Conservation (phyloP, 768 basidiomycete genomes). For the Agrocybe praecox region DNA sequence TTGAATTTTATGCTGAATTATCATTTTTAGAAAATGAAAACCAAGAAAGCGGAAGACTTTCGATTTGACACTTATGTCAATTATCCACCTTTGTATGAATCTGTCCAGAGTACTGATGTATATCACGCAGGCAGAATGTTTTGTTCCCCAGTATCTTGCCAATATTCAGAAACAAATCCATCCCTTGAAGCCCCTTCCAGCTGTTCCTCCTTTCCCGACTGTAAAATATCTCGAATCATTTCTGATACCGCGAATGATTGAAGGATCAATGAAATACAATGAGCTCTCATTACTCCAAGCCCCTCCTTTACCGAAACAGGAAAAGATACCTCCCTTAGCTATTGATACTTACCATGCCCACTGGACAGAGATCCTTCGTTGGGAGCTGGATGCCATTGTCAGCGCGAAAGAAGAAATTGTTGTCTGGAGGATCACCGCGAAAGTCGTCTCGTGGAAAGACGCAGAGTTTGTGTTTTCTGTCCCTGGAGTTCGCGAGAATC, state of each 20-base stretch:
- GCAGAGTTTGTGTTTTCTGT: conserved; percentile 40
- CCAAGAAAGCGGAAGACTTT: conserved; percentile 25
- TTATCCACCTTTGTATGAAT: neutral
- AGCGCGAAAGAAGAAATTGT: conserved; percentile 45
- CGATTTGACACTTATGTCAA: conserved; percentile 50
- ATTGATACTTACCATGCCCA: conserved; percentile 37
- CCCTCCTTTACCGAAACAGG: conserved; percentile 25
- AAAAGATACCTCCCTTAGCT: conserved; percentile 24
- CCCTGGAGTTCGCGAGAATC: conserved; percentile 42
- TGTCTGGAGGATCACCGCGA: conserved; percentile 40
- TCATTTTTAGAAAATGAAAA: conserved; percentile 10
- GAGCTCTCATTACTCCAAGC: conserved; percentile 28
- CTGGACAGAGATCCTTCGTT: conserved; percentile 43
- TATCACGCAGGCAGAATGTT: conserved; percentile 43
- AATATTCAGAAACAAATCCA: conserved; percentile 50
- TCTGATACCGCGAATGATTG: conserved; percentile 38
- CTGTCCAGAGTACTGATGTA: neutral
- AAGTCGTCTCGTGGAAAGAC: conserved; percentile 36
- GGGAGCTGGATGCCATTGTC: conserved; percentile 46
- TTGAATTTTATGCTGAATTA: neutral
- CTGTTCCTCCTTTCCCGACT: conserved; percentile 44
- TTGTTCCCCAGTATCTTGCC: conserved; percentile 50
- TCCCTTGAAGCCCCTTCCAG: conserved; percentile 40
- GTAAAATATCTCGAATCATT: conserved; percentile 42
- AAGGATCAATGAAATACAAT: conserved; percentile 20